Conservation (phyloP, 2,329 filamentous ascomycete genomes). For the Pseudogymnoascus sp. region DNA sequence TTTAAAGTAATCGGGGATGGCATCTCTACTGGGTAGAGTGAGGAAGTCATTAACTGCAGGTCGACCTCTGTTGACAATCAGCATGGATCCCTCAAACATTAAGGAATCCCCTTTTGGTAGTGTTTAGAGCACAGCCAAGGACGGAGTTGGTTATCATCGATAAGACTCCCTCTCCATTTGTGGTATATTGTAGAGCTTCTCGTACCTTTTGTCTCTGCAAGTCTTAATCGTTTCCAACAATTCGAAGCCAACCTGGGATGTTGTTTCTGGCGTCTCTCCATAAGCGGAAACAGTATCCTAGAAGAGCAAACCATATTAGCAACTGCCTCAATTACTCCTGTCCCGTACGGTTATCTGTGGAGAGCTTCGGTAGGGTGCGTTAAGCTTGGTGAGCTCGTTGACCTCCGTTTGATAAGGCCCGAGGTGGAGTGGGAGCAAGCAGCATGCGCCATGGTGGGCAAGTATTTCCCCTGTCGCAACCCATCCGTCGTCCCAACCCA, state of each 20-base stretch:
- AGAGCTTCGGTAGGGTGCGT: slow-evolving; percentile 7
- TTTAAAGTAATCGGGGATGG: slow-evolving; percentile 69
- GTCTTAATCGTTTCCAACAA: slow-evolving; percentile 69
- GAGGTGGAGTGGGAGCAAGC: slow-evolving; percentile 4
- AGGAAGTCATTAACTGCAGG: slow-evolving; percentile 70
- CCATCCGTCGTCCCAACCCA: background rate
- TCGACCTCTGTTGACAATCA: slow-evolving; percentile 49
- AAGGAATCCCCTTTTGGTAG: background rate
- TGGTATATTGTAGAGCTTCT: background rate
- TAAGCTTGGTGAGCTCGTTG: background rate
- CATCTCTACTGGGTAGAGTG: slow-evolving; percentile 55
- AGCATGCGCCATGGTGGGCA: slow-evolving; percentile 8
- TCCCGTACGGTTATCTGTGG: slow-evolving; percentile 7
- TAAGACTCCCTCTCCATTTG: background rate
- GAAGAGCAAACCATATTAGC: slow-evolving; percentile 26
- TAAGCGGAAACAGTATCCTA: slow-evolving; percentile 18
- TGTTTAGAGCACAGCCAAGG: background rate
- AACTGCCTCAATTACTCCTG: slow-evolving; percentile 14
- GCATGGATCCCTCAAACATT: background rate
- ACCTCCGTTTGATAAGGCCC: slow-evolving; percentile 5
- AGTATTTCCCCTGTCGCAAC: slow-evolving; percentile 6
- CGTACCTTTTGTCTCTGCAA: slow-evolving; percentile 76
- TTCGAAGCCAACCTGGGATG: slow-evolving; percentile 61
- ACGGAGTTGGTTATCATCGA: background rate
- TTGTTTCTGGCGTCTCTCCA: slow-evolving; percentile 59